Percentiles rank a stretch among this genome's conserved stretches.
These are phyloP conservation scores for Volvariella surrecta DNA, from an alignment of 1,284 basidiomycete species.

Conservation along the genomic window DNA sequence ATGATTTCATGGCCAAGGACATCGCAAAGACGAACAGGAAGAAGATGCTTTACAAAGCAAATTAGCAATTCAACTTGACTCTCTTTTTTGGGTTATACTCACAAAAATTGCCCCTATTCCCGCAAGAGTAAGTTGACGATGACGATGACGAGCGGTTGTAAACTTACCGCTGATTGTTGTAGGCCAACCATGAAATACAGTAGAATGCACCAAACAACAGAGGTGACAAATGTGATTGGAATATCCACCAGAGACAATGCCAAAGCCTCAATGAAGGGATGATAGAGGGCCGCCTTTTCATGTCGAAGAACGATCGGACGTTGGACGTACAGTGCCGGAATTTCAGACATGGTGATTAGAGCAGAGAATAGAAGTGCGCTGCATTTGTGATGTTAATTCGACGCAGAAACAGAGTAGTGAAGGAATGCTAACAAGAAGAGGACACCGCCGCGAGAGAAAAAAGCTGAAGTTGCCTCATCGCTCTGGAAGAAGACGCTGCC, in stretches of 20 bases:
- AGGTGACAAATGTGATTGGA: conserved; percentile 39
- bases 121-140: not conserved
- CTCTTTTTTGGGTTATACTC: conserved; percentile 10
- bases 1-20: conserved; percentile 51
- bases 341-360: conserved; percentile 33
- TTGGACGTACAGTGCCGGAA: conserved; percentile 39
- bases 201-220: conserved; percentile 37
- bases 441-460: conserved; percentile 41
- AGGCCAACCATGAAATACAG: conserved; percentile 51
- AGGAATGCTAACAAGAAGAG: conserved; percentile 42
- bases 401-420: not conserved
- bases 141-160: not conserved
- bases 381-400: conserved; percentile 22
- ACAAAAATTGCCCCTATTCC: conserved; percentile 35
- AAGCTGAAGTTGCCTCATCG: conserved; percentile 44
- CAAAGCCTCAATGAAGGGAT: conserved; percentile 45
- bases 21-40: conserved; percentile 42
- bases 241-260: conserved; percentile 56
- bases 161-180: conserved; percentile 26
- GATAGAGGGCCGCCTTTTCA: conserved; percentile 43
- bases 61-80: conserved; percentile 8
- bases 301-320: conserved; percentile 54
- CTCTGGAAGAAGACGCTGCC: conserved; percentile 59
- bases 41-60: conserved; percentile 34
- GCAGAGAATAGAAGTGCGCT: conserved; percentile 25